Evolutionary conservation across 805 yeast genomes (phyloP), one percentile per base, ranked within the genome.

Genomic region (Wilhelminamyces savonicus): DNA sequence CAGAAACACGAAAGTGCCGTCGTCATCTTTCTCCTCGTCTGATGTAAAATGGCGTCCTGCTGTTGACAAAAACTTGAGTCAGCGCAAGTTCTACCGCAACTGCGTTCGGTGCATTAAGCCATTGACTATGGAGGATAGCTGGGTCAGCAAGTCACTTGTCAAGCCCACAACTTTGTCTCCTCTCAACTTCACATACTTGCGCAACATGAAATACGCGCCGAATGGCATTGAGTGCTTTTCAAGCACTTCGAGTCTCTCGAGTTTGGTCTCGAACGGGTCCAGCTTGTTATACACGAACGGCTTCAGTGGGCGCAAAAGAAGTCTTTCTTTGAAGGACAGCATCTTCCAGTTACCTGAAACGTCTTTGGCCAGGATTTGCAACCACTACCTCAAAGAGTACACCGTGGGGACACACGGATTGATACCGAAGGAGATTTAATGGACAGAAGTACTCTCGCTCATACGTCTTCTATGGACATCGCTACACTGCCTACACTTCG

Each of bases 101-200:
- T 67, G 78, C 12, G 46, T 76, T 20, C 64, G 80, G 27, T 76
- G 83, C 39, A 71, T 76, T 16, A 71, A 64, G 40, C 71, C 78
- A 3, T 55, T 76, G 30, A 57, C 67, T 1, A 59, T 60, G 36
- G 74, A 69, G 26, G 77, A 74, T 24, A 40, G 61, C 7, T 76
- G 82, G 82, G 51, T 67, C 14, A 71, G 74, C 25, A 71, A 62
- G 41, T 46, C 59, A 18, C 40, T 71, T 13, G 62, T 66, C 19
- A 61, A 61, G 36, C 64, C 67, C 2, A 48, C 66, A 3, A 38
- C 52, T 4, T 33, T 47, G 43, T 57, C 58, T 4, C 57, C 59
- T 13, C 27, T 52, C 26, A 52, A 43, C 25, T 35, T 50, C 18
- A 33, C 44, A 3, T 48, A 52, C 32, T 35, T 49, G 27, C 35